Conservation (phyloP, 208 protist genomes). For the Herpetomonas samuelpessoai region DNA sequence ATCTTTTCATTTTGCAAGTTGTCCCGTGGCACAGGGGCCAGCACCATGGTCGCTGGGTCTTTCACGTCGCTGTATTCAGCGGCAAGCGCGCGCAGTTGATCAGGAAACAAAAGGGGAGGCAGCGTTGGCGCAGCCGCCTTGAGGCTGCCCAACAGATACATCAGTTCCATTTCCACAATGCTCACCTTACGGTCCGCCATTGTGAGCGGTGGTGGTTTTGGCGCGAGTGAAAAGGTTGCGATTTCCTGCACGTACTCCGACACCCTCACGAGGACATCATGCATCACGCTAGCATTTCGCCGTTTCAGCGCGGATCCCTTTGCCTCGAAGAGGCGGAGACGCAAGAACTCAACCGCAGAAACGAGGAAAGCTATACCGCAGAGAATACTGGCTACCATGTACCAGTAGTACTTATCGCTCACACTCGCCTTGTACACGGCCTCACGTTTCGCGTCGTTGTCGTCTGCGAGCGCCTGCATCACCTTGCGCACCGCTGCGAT, state of each 20-base stretch:
- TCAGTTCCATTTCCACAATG: constrained; percentile 14
- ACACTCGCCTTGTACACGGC: neutral
- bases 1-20: constrained; percentile 8
- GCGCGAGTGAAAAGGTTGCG: constrained; percentile 15
- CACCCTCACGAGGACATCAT: constrained; percentile 24
- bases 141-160: constrained; percentile 13
- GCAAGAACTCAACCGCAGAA: constrained; percentile 13
- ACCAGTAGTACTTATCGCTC: neutral
- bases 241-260: constrained; percentile 15
- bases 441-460: neutral
- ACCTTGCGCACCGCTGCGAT: neutral
- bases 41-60: constrained; percentile 20
- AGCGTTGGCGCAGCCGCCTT: constrained; percentile 13
- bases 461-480: neutral
- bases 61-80: constrained; percentile 21
- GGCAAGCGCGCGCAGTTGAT: constrained; percentile 1
- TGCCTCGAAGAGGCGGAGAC: constrained; percentile 6
- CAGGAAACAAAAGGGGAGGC: constrained; percentile 17
- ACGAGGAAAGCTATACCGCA: constrained; percentile 7
- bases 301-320: neutral
- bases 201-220: constrained; percentile 9
- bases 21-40: constrained; percentile 9
- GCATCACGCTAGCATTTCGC: constrained; percentile 15
- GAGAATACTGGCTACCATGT: constrained; percentile 6
- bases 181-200: constrained; percentile 7